Percentiles rank a stretch among this genome's conserved stretches.
phyloP scores from a whole-genome alignment of 495 filamentous ascomycete species.

The Penicillium taxi region DNA sequence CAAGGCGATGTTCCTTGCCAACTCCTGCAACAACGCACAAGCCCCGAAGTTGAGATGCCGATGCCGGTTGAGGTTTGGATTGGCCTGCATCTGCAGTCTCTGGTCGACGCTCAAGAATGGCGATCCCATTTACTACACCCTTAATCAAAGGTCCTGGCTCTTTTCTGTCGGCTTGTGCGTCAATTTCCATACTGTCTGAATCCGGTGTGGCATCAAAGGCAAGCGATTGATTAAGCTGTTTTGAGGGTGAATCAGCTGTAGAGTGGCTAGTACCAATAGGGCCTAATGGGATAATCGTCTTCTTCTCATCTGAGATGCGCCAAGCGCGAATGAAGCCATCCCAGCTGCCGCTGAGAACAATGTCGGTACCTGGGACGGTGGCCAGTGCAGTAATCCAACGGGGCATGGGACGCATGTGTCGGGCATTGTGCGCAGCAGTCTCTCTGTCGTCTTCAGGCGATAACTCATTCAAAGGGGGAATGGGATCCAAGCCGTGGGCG shows the following conservation, averaged over 20 bases:
- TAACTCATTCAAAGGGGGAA: constrained; percentile 55
- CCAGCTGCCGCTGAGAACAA: constrained; percentile 87
- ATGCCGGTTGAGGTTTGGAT: constrained; percentile 13
- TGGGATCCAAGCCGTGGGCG: constrained; percentile 73
- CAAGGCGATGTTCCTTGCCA: constrained; percentile 78
- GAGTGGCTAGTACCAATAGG: constrained; percentile 43
- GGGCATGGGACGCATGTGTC: constrained; percentile 43
- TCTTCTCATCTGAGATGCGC: constrained; percentile 75
- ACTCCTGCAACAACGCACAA: constrained; percentile 74
- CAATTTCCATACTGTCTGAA: constrained; percentile 19
- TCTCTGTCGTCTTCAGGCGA: constrained; percentile 60
- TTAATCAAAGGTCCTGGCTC: constrained; percentile 40
- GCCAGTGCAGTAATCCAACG: constrained; percentile 86
- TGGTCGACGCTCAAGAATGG: constrained; percentile 60
- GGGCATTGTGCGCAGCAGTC: constrained; percentile 48
- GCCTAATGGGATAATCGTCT: constrained; percentile 63
- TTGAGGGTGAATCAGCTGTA: constrained; percentile 29
- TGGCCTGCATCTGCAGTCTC: constrained; percentile 25
- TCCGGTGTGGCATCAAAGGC: constrained; percentile 18
- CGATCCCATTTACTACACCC: constrained; percentile 79
- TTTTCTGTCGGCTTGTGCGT: constrained; percentile 10
- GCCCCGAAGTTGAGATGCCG: constrained; percentile 53
- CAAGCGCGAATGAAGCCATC: constrained; percentile 84
- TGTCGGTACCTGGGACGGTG: constrained; percentile 77
- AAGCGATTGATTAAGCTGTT: constrained; percentile 31